These are phyloP conservation scores for Podospora sp. DNA, from an alignment of 495 filamentous ascomycete genomes.

Conservation along the genomic window DNA sequence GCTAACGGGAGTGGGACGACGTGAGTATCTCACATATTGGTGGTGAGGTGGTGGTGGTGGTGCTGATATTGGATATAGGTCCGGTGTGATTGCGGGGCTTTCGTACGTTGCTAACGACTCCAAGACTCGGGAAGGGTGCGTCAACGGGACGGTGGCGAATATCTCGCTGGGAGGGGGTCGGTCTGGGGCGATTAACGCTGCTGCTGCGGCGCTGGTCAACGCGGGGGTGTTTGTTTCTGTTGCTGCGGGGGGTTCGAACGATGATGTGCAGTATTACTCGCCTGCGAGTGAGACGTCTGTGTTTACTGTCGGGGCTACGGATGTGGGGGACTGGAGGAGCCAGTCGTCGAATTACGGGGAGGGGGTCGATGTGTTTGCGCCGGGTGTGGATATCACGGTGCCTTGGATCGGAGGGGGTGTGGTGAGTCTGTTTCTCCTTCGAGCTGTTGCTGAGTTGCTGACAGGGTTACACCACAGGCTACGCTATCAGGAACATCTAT, in stretches of 20 bases:
- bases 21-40: slow-evolving; percentile 24
- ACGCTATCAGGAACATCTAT: slow-evolving; percentile 15
- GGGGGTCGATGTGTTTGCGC: slow-evolving; percentile 60
- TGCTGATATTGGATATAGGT: slow-evolving; percentile 24
- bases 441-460: background rate
- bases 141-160: slow-evolving; percentile 49
- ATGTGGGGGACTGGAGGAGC: slow-evolving; percentile 46
- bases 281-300: slow-evolving; percentile 55
- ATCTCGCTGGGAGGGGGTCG: slow-evolving; percentile 53
- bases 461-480: background rate
- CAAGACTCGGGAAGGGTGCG: slow-evolving; percentile 30
- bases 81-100: slow-evolving; percentile 58
- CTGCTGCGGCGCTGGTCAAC: slow-evolving; percentile 46
- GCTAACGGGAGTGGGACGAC: slow-evolving; percentile 40
- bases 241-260: slow-evolving; percentile 50
- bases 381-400: slow-evolving; percentile 51
- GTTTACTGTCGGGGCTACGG: slow-evolving; percentile 60
- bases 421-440: slow-evolving; percentile 29
- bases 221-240: slow-evolving; percentile 52
- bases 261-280: slow-evolving; percentile 44
- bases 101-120: slow-evolving; percentile 51
- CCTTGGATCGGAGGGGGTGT: slow-evolving; percentile 51
- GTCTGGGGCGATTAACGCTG: slow-evolving; percentile 51
- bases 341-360: slow-evolving; percentile 61
- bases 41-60: too few relatives aligned